Conservation (phyloP, 805 yeast species). For the Metschnikowia vanudenii region DNA sequence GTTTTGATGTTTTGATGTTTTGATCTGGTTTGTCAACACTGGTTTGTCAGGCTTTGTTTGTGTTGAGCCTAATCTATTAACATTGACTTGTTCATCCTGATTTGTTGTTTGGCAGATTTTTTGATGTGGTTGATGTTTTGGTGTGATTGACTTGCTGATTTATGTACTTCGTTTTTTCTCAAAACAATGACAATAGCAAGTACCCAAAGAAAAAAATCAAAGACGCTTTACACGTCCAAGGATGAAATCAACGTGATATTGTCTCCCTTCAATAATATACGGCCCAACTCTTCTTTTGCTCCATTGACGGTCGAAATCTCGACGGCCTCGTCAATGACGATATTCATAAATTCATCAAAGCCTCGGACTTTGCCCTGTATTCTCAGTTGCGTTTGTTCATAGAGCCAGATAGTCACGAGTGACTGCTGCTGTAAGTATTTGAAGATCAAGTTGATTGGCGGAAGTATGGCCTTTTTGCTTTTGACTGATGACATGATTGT, state of each 20-base stretch:
- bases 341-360: slow-evolving; percentile 96
- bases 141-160: too few species aligned
- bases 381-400: slow-evolving; percentile 74
- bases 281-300: slow-evolving; percentile 56
- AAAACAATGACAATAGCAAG: too few species aligned
- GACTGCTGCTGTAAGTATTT: slow-evolving; percentile 81
- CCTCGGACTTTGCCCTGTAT: slow-evolving; percentile 86
- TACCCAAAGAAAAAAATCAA: too few species aligned
- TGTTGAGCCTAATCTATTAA: too few species aligned
- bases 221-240: slow-evolving; percentile 24
- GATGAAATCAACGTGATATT: slow-evolving; percentile 73
- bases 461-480: slow-evolving; percentile 51
- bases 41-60: too few species aligned
- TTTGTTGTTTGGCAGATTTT: too few species aligned
- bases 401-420: slow-evolving; percentile 82
- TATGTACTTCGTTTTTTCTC: too few species aligned
- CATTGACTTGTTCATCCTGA: too few species aligned
- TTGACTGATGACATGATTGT: slow-evolving; percentile 19
- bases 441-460: slow-evolving; percentile 91
- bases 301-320: slow-evolving; percentile 61
- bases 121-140: too few species aligned
- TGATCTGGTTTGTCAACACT: too few species aligned
- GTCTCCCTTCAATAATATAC: slow-evolving; percentile 87
- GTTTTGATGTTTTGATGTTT: too few species aligned
- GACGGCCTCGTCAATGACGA: slow-evolving; percentile 56